Base-by-base conservation (phyloP, 176 grass and related monocot genomes). In the Oryza officinalis region DNA sequence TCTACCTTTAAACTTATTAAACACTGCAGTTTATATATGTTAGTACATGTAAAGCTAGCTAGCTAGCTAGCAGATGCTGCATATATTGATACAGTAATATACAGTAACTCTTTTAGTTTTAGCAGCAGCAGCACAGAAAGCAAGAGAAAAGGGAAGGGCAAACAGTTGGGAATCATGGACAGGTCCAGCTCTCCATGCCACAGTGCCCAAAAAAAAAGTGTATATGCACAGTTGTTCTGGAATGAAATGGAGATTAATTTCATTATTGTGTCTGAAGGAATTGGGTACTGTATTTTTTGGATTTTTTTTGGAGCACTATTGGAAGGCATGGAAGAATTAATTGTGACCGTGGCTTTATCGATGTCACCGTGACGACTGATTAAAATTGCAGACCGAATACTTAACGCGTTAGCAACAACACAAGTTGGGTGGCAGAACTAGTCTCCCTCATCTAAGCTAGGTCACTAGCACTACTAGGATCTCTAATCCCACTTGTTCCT, bases 71-170 rank as follows among this genome's bases (percentile, higher is more conserved):
- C 17, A 47, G 49, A 33, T 33, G 43, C 28, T 33, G 4, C 43
- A 65, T 26, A 65, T 38, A 38, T 38, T 38, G 49, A 10, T 30
- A 68, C 22, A 61, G 57, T 61, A n/a, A 63, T 14, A 70, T 43
- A 50, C 52, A 41, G 0, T 25, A 8, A 18, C 43, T 20, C 22
- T 61, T 25, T 61, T 25, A 61, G 57, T 88, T 74, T 22, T 3
- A 14, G 17, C 52, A 22, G 13, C 15, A 41, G 40, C 40, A 41
- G 40, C 40, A 41, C 40, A 11, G 64, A 88, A 81, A 12, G 18
- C 52, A 76, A 30, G 17, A 64, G 75, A 68, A 80, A 81, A 33
- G 60, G 81, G 26, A 52, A 67, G 65, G 37, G 65, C 45, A 27
- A 79, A 80, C 65, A 77, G 83, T 41, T 15, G 11, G 26, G 17